phyloP scores from a whole-genome alignment of 305 asterid species.

The Solanum hybrid region DNA sequence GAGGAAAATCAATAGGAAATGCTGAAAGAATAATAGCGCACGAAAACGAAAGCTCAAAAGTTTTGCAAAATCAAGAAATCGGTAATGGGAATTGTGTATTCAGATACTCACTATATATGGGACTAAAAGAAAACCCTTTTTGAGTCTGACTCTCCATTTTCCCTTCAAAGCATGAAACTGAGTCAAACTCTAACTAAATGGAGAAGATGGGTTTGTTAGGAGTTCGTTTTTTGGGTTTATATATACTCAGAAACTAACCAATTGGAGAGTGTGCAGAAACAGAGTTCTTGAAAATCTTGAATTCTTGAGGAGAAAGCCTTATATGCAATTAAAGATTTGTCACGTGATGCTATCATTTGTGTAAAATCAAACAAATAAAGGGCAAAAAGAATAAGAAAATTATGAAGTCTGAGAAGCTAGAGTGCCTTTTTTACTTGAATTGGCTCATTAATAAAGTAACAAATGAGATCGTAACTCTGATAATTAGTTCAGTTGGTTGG shows the following conservation, averaged over 20 bases:
- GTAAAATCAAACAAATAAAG: not conserved
- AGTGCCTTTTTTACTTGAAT: not conserved
- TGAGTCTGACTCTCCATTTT: conserved; percentile 15
- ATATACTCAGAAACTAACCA: not conserved
- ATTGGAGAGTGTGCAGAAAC: not conserved
- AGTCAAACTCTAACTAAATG: conserved; percentile 2
- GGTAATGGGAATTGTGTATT: not conserved
- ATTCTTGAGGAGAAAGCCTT: conserved; percentile 17
- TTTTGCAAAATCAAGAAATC: conserved; percentile 7
- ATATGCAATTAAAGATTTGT: conserved; percentile 43
- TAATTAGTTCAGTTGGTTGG: not conserved
- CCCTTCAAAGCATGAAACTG: conserved; percentile 6
- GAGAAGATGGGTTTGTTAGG: conserved; percentile 24
- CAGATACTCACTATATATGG: not conserved
- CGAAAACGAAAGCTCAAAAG: conserved; percentile 10
- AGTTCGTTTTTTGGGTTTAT: conserved; percentile 18
- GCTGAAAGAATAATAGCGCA: not conserved
- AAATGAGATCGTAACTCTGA: not conserved
- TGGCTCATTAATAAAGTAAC: not conserved
- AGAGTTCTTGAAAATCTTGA: conserved; percentile 10
- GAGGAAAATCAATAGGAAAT: not conserved
- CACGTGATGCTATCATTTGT: conserved; percentile 10
- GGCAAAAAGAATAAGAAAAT: not conserved
- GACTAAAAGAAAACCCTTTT: not conserved
- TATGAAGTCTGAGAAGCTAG: not conserved